A percentile compares a stretch with the other conserved stretches of the same genome.
Evolutionary conservation across 2,329 filamentous ascomycete species (phyloP).

Genomic region (Domatiomyces catenatus): DNA sequence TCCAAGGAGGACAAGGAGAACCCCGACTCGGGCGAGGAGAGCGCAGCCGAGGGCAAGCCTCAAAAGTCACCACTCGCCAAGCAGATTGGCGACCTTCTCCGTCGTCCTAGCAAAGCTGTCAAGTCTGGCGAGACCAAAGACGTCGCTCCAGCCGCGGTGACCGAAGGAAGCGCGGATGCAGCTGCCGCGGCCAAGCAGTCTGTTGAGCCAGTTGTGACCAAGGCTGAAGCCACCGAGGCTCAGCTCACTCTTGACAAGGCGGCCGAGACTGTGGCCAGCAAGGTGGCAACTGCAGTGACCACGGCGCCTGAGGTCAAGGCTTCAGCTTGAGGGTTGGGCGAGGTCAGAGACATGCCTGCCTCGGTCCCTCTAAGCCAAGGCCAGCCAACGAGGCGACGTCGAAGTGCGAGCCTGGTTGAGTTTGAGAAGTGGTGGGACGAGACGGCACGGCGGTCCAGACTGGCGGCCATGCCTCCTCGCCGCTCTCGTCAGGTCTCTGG

Average conservation of each 20-base stretch:
- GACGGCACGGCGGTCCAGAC: constrained; percentile 4
- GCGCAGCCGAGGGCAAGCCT: constrained; percentile 27
- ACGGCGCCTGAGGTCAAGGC: constrained; percentile 16
- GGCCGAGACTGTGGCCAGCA: constrained; percentile 7
- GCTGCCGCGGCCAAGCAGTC: constrained; percentile 5
- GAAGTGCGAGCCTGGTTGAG: constrained; percentile 17
- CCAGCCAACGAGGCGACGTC: constrained; percentile 11
- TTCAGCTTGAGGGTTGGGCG: constrained; percentile 18
- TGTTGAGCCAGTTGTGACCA: constrained; percentile 3
- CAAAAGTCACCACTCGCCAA: constrained; percentile 23
- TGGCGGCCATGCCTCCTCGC: constrained; percentile 14
- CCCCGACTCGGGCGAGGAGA: constrained; percentile 28
- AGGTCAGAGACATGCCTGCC: constrained; percentile 18
- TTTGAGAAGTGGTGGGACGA: constrained; percentile 21
- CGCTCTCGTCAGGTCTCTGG: constrained; percentile 19
- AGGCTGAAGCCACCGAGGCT: constrained; percentile 9
- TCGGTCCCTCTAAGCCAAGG: constrained; percentile 15
- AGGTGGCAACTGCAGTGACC: constrained; percentile 6
- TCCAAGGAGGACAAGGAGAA: constrained; percentile 30
- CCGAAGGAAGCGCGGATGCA: constrained; percentile 17
- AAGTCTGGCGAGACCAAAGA: constrained; percentile 23
- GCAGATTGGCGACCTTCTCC: constrained; percentile 31
- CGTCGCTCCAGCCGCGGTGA: constrained; percentile 15
- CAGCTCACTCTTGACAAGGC: constrained; percentile 9
- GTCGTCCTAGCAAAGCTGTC: constrained; percentile 34